Evolutionary conservation across 768 basidiomycete genomes (phyloP).

Genomic region (Boletus rubescentipes): DNA sequence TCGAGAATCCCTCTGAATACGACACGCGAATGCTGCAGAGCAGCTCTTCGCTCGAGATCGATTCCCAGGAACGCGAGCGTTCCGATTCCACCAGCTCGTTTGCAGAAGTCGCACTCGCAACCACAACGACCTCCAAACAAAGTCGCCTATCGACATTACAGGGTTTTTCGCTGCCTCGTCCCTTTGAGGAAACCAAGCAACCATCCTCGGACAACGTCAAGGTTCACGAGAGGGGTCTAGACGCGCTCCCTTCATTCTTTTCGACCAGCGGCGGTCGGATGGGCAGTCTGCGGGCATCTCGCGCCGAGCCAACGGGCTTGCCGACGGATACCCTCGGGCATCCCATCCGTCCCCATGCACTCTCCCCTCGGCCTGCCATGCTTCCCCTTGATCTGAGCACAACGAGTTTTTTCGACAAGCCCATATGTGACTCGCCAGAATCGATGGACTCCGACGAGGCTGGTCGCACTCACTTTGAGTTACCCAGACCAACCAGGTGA

Average conservation of each 20-base stretch:
- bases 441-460: conserved; percentile 5
- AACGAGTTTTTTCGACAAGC: conserved; percentile 6
- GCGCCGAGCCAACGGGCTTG: neutral
- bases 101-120: conserved; percentile 21
- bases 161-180: conserved; percentile 19
- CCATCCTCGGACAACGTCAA: neutral
- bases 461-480: neutral
- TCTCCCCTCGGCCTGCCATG: neutral
- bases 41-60: neutral
- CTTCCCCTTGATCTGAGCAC: conserved; percentile 1
- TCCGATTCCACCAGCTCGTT: conserved; percentile 15
- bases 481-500: neutral
- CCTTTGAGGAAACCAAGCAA: conserved; percentile 15
- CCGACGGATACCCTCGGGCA: neutral
- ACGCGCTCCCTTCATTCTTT: conserved; percentile 8
- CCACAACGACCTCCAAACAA: neutral
- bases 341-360: neutral
- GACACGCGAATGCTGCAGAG: conserved; percentile 2
- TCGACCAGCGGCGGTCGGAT: neutral
- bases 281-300: neutral
- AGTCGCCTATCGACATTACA: conserved; percentile 15
- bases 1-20: neutral
- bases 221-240: conserved; percentile 21
- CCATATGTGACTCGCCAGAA: conserved; percentile 26
- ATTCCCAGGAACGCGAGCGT: conserved; percentile 2